Evolutionary conservation across 225 moss, liverwort and hornwort genomes (phyloP).

Genomic region (Ulota crispa): DNA sequence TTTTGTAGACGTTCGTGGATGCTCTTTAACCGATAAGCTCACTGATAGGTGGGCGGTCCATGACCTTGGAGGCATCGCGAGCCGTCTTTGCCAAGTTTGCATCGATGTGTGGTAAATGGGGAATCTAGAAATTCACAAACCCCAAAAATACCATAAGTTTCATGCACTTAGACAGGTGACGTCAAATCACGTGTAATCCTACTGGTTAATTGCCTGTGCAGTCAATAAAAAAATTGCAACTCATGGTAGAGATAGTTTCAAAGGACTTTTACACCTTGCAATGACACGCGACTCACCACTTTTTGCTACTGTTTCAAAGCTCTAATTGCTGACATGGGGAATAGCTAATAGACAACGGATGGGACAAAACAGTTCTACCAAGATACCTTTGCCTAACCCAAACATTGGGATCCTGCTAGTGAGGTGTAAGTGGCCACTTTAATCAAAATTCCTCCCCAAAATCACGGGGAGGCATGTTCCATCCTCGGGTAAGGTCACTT

Average conservation of each 20-base stretch:
- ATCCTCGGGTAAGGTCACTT: too few species aligned
- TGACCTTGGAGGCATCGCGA: constrained; percentile 70
- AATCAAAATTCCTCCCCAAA: too few species aligned
- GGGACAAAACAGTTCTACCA: too few species aligned
- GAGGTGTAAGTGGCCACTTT: too few species aligned
- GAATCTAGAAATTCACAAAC: constrained; percentile 54
- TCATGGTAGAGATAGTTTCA: neutral
- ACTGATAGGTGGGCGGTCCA: constrained; percentile 97
- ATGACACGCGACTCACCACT: constrained; percentile 9
- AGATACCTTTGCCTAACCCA: too few species aligned
- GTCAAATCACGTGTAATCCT: neutral
- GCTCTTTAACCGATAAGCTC: constrained; percentile 72
- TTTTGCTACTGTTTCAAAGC: neutral
- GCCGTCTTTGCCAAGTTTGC: constrained; percentile 72
- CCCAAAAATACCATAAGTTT: constrained; percentile 4
- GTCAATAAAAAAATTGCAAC: constrained; percentile 1
- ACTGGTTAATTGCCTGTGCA: neutral
- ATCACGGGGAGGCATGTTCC: too few species aligned
- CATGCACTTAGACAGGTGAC: neutral
- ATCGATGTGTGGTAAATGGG: constrained; percentile 82
- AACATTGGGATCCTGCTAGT: too few species aligned
- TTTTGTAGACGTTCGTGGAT: neutral
- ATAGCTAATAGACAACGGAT: neutral
- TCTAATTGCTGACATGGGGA: neutral
- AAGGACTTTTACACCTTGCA: neutral